Conservation (phyloP, 83 land plant species). For the Picea abies region DNA sequence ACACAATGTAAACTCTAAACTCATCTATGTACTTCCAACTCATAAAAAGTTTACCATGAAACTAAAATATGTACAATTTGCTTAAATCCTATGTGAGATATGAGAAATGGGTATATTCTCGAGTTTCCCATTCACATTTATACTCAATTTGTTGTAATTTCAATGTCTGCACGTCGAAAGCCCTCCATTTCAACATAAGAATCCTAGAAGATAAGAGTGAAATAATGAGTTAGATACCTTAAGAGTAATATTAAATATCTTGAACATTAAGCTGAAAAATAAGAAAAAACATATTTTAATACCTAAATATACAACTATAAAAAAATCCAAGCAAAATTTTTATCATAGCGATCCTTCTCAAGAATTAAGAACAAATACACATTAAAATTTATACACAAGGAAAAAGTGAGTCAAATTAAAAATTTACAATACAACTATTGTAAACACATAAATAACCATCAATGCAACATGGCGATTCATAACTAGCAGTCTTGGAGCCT, state of each 20-base stretch:
- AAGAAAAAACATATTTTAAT: background rate
- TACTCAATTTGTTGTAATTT: background rate
- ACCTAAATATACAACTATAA: background rate
- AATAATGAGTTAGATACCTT: background rate
- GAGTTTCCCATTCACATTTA: background rate
- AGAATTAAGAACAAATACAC: background rate
- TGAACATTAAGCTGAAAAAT: background rate
- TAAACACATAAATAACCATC: background rate
- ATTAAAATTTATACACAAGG: background rate
- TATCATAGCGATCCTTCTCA: background rate
- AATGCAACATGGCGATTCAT: background rate
- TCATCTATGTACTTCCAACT: background rate
- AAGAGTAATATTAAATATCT: background rate
- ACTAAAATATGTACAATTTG: background rate
- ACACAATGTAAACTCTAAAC: background rate
- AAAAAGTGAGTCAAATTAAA: background rate
- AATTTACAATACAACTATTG: background rate
- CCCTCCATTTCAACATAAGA: background rate
- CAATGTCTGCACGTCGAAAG: background rate
- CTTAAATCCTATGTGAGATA: slow-evolving; percentile 7
- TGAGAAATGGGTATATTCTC: slow-evolving; percentile 3
- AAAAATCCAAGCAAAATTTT: background rate
- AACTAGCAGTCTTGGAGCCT: too few relatives aligned
- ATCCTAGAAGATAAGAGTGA: background rate
- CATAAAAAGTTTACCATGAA: slow-evolving; percentile 8